phyloP scores from a whole-genome alignment of 1,139 yeast species.

The Suhomyces atakaporum region DNA sequence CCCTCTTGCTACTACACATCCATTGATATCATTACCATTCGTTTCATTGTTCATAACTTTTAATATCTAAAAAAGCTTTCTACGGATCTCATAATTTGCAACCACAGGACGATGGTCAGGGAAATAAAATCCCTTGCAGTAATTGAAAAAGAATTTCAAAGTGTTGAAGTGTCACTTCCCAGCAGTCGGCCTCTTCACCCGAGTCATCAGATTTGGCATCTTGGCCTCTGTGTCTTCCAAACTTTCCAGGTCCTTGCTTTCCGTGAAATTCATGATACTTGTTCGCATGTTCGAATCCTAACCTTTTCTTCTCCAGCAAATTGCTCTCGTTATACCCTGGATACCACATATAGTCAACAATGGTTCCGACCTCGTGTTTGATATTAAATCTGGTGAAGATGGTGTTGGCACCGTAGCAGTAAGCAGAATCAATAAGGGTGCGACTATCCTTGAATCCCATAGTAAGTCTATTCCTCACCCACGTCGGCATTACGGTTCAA shows the following conservation, averaged over 20 bases:
- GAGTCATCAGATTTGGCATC: too few species aligned
- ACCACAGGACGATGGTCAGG: constrained; percentile 29
- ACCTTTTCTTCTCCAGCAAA: too few species aligned
- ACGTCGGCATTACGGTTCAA: constrained; percentile 20
- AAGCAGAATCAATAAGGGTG: constrained; percentile 14
- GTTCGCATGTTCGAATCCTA: too few species aligned
- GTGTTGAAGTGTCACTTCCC: constrained; percentile 16
- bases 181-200: neutral
- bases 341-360: constrained; percentile 29
- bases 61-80: constrained; percentile 9
- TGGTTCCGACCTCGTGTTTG: constrained; percentile 16
- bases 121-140: constrained; percentile 19
- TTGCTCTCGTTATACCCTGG: constrained; percentile 14
- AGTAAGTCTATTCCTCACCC: constrained; percentile 42
- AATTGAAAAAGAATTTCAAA: constrained; percentile 23
- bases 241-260: neutral
- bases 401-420: constrained; percentile 19
- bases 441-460: constrained; percentile 37
- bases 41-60: too few species aligned
- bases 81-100: constrained; percentile 20
- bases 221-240: neutral
- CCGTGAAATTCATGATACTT: too few species aligned
- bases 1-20: too few species aligned
- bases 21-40: too few species aligned
- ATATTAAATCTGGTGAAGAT: constrained; percentile 25